Percentiles rank a stretch among this genome's conserved stretches.
Evolutionary conservation across 108 stramenopile genomes (phyloP).

Genomic region (Skeletonema costatum): DNA sequence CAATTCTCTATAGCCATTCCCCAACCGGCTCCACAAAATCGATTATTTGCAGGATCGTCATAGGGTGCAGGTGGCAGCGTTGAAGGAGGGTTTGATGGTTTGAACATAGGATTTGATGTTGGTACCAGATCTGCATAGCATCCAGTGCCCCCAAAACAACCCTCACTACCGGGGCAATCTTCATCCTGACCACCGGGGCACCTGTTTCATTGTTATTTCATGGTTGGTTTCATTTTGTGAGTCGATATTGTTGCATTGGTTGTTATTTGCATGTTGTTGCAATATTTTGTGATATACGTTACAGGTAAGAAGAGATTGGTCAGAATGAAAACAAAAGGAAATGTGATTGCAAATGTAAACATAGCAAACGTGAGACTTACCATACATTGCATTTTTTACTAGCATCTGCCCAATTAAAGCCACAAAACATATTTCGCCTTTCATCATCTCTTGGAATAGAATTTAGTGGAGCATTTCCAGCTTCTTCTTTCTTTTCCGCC

Average conservation of each 20-base stretch:
- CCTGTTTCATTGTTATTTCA: constrained; percentile 8
- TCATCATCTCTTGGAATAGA: constrained; percentile 27
- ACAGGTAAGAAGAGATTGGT: neutral
- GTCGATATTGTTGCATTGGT: neutral
- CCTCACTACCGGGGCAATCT: constrained; percentile 11
- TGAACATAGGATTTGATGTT: constrained; percentile 10
- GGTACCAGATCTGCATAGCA: constrained; percentile 41
- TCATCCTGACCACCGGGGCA: constrained; percentile 22
- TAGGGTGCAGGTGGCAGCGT: constrained; percentile 30
- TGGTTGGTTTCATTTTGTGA: neutral
- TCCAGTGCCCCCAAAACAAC: constrained; percentile 40
- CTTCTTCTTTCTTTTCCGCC: neutral
- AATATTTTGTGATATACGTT: neutral
- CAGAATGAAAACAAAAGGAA: neutral
- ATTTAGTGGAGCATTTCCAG: constrained; percentile 2
- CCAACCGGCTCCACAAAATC: constrained; percentile 3
- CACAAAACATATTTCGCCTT: constrained; percentile 34
- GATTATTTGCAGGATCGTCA: constrained; percentile 27
- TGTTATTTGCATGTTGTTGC: neutral
- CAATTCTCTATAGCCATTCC: neutral
- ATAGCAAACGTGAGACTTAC: neutral
- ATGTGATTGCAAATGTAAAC: no score
- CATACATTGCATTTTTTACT: constrained; percentile 19
- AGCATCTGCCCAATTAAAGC: constrained; percentile 37
- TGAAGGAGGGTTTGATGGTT: constrained; percentile 21